Conservation (phyloP, 768 basidiomycete species). For the Pulveroboletus frians region DNA sequence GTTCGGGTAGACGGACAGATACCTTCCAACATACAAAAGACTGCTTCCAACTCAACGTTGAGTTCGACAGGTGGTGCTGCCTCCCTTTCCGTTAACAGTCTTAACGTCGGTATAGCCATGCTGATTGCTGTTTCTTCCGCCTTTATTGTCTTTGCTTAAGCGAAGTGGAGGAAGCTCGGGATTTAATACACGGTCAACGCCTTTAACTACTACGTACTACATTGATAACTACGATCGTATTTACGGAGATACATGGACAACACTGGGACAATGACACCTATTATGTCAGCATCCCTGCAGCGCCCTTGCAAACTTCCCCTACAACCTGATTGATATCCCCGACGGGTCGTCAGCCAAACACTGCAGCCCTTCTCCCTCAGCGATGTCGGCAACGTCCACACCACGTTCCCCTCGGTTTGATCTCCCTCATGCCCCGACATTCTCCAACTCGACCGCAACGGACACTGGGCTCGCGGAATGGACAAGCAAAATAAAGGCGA, state of each 20-base stretch:
- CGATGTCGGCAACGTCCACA: slow-evolving; percentile 28
- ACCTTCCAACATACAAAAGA: slow-evolving; percentile 24
- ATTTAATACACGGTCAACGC: neutral
- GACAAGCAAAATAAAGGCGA: slow-evolving; percentile 72
- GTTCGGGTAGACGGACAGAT: slow-evolving; percentile 27
- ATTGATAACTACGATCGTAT: neutral
- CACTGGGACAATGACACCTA: neutral
- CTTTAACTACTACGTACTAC: neutral
- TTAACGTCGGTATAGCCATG: slow-evolving; percentile 25
- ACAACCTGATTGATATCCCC: neutral
- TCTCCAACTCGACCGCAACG: slow-evolving; percentile 27
- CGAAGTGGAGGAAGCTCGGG: neutral
- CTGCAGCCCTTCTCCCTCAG: neutral
- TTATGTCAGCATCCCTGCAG: slow-evolving; percentile 21
- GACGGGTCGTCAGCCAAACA: neutral
- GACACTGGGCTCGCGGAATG: slow-evolving; percentile 74
- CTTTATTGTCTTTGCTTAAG: slow-evolving; percentile 34
- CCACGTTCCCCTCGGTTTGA: slow-evolving; percentile 33
- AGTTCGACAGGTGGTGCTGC: slow-evolving; percentile 16
- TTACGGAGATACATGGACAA: neutral
- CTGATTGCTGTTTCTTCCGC: slow-evolving; percentile 32
- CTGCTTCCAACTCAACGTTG: slow-evolving; percentile 21
- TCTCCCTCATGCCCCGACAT: slow-evolving; percentile 31
- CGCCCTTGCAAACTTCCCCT: neutral
- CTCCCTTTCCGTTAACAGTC: slow-evolving; percentile 17